Base-by-base conservation (phyloP, 768 basidiomycete species). In the Chiua virens region DNA sequence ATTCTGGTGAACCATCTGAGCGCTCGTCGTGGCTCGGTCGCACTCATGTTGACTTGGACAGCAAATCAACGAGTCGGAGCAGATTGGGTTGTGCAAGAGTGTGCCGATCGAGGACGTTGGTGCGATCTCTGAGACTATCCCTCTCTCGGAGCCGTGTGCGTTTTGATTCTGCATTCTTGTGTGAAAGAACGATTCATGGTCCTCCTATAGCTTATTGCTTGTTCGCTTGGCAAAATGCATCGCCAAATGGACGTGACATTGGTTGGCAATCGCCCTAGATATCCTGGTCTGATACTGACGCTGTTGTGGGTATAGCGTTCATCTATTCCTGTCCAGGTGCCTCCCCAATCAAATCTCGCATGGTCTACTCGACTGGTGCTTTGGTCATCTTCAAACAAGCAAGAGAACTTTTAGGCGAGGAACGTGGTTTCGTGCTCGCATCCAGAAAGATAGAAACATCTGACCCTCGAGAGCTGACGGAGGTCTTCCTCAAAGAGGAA, bases 251-350 rank as follows among this genome's bases (percentile, higher is more conserved):
- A 27, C 79, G 84, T 25, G 79, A 87, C 49, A 79, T 90, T 50
- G 72, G 89, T 91, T 49, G 55, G 80, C 62, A 3, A 5, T 28
- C 15, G 32, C 13, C 23, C 13, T 36, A 38, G 11, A 47, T 15
- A 38, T 51, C 25, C 8, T 30, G 32, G 36, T 28, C 18, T 37
- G 34, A 38, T 36, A 45, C 30, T 54, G 43, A 54, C 42, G 14
- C 42, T 42, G 36, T 50, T 42, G 28, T 55, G 22, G 22, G 27
- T n/a, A 8, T 55, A 92, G 88, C 89, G 44, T 94, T 93, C 70
- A 89, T 97, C 50, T 98, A 98, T 70, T 89, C 88, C 18, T 98
- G 95, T 66, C 95, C 95, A 0, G 79, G 85, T 4, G 62, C 70
- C 14, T 91, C 89, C 7, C 88, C 89, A 1, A 78, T 97, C 71